These are phyloP conservation scores for Magnaporthiopsis rhizophila DNA, from an alignment of 2,329 filamentous ascomycete genomes.

Conservation along the genomic window DNA sequence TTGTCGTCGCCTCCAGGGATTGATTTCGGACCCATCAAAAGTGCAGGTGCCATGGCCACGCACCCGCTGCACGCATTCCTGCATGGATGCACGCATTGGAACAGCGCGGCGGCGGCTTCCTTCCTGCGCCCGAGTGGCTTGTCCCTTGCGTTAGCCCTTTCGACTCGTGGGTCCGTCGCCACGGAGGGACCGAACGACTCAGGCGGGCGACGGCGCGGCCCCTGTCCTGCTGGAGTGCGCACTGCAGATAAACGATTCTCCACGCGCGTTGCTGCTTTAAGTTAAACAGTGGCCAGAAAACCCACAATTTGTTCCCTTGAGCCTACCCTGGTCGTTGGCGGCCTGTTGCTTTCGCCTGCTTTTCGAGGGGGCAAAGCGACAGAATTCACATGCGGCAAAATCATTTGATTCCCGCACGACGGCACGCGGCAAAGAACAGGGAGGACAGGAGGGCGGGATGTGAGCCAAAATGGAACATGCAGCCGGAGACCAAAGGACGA, in stretches of 20 bases:
- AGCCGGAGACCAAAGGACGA: neutral
- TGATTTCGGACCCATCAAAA: neutral
- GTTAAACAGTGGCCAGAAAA: neutral
- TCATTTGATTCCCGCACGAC: neutral
- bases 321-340: neutral
- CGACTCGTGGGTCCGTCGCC: neutral
- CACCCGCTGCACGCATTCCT: neutral
- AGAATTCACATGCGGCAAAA: neutral
- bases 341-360: neutral
- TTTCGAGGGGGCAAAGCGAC: neutral
- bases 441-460: neutral
- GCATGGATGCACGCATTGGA: neutral
- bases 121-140: neutral
- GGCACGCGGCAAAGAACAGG: neutral
- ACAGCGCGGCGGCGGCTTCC: neutral
- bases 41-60: neutral
- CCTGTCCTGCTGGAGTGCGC: neutral
- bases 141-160: neutral
- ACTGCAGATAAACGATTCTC: neutral
- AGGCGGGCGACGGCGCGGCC: neutral
- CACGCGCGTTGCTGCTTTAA: neutral
- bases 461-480: neutral
- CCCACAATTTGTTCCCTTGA: neutral
- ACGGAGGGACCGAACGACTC: neutral
- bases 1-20: neutral